Percentiles rank a stretch among this genome's conserved stretches.
Evolutionary conservation across 192 early-diverging fungal species (phyloP).

Genomic region (Backusella sp.): DNA sequence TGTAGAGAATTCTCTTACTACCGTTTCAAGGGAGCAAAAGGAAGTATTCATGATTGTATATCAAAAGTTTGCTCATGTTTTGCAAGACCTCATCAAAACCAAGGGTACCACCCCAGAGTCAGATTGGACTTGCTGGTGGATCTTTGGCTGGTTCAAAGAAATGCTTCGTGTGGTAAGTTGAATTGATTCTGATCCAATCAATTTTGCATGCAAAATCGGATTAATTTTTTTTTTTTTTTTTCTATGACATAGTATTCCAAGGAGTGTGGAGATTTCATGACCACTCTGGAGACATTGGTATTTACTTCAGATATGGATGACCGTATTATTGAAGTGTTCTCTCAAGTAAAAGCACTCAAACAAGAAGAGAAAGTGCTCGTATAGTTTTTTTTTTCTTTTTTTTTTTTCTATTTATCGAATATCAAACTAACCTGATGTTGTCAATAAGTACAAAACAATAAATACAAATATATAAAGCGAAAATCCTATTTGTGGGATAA

Average conservation of each 20-base stretch:
- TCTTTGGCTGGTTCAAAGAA: conserved; percentile 60
- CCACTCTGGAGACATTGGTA: conserved; percentile 60
- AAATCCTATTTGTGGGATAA: neutral
- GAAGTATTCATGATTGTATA: conserved; percentile 76
- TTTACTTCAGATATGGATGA: conserved; percentile 49
- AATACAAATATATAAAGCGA: neutral
- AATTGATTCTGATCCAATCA: conserved; percentile 1
- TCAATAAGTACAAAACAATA: neutral
- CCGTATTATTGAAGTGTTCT: conserved; percentile 35
- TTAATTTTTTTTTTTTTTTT: neutral
- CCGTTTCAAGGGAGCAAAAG: conserved; percentile 75
- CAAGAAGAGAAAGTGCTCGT: neutral
- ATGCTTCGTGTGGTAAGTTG: conserved; percentile 64
- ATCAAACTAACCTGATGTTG: neutral
- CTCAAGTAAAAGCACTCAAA: conserved; percentile 24
- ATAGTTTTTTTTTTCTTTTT: neutral
- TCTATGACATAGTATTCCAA: conserved; percentile 49
- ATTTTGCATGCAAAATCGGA: neutral
- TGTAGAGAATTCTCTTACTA: conserved; percentile 64
- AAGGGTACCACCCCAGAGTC: conserved; percentile 27
- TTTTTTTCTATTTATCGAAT: neutral
- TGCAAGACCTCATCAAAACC: conserved; percentile 41
- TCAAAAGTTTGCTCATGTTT: conserved; percentile 59
- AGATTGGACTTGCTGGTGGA: conserved; percentile 58
- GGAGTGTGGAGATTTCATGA: conserved; percentile 51